Conservation (phyloP, 2,329 filamentous ascomycete species). For the Tolypocladium tropicale region DNA sequence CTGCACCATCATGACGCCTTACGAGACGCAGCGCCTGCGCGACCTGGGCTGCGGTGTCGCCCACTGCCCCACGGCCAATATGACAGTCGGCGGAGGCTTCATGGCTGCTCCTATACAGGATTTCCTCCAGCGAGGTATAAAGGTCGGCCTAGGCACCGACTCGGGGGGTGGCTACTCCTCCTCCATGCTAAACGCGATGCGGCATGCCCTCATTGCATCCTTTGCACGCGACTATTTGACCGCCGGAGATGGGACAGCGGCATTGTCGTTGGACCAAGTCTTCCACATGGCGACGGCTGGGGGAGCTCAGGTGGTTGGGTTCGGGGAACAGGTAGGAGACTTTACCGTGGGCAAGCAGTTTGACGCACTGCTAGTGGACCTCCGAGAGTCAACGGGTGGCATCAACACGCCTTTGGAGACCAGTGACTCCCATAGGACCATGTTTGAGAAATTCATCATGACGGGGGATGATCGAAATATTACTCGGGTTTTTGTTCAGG, state of each 20-base stretch:
- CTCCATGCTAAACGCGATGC: constrained; percentile 48
- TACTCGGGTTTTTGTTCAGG: constrained; percentile 40
- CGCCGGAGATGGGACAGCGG: constrained; percentile 26
- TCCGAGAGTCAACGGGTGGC: constrained; percentile 19
- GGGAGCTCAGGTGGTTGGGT: constrained; percentile 46
- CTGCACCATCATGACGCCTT: constrained; percentile 50
- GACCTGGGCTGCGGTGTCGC: constrained; percentile 46
- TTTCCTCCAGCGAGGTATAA: constrained; percentile 46
- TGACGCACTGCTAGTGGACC: constrained; percentile 43
- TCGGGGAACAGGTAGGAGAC: constrained; percentile 42
- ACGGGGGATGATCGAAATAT: constrained; percentile 57
- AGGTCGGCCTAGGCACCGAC: constrained; percentile 58
- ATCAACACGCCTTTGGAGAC: constrained; percentile 44
- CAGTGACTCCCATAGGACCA: constrained; percentile 29
- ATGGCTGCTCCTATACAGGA: constrained; percentile 51
- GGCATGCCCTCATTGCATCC: constrained; percentile 46
- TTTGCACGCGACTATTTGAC: constrained; percentile 34
- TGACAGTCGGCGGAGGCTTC: constrained; percentile 50
- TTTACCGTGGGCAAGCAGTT: constrained; percentile 52
- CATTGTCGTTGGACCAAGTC: constrained; percentile 37
- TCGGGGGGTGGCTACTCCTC: constrained; percentile 52
- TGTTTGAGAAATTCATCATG: constrained; percentile 57
- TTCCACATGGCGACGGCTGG: constrained; percentile 53
- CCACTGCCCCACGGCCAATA: constrained; percentile 56
- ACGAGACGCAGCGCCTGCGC: constrained; percentile 39